Percentiles rank a stretch among this genome's conserved stretches.
Conservation (phyloP, 2,329 filamentous ascomycete species). For the Ceratocystis alfenasii region DNA sequence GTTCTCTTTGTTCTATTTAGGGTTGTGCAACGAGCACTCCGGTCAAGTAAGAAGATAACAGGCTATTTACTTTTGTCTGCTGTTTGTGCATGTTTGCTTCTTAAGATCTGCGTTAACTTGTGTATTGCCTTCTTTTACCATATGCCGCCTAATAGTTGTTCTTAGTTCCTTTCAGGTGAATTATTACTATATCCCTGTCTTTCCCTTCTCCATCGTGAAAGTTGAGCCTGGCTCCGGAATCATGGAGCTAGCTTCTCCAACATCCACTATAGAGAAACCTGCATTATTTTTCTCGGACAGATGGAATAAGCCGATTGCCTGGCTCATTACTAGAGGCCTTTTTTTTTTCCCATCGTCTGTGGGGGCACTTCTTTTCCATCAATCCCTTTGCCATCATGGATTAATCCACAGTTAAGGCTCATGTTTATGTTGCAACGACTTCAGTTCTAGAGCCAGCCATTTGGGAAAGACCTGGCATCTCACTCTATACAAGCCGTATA, state of each 20-base stretch:
- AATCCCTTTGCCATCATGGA: not conserved
- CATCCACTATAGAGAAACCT: not conserved
- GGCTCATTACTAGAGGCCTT: not conserved
- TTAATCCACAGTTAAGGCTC: not conserved
- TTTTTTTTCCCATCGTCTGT: not conserved
- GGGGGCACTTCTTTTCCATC: not conserved
- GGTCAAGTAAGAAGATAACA: not conserved
- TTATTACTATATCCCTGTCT: not conserved
- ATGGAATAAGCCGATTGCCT: not conserved
- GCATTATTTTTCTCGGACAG: not conserved
- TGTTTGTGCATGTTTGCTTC: not conserved
- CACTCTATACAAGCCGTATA: not conserved
- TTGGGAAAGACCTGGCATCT: not conserved
- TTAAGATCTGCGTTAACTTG: not conserved
- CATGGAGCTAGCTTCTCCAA: slow-evolving; percentile 15
- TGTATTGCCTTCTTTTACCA: not conserved
- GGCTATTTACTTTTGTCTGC: not conserved
- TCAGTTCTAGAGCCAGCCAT: not conserved
- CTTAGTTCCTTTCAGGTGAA: not conserved
- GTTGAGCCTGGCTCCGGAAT: slow-evolving; percentile 13
- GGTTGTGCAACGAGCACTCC: not conserved
- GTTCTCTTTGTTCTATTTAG: not conserved
- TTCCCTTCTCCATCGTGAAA: slow-evolving; percentile 6
- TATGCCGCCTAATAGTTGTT: not conserved
- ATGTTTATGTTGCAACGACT: not conserved